phyloP scores from a whole-genome alignment of 352 stramenopile genomes.

The Lagenidium sp. region DNA sequence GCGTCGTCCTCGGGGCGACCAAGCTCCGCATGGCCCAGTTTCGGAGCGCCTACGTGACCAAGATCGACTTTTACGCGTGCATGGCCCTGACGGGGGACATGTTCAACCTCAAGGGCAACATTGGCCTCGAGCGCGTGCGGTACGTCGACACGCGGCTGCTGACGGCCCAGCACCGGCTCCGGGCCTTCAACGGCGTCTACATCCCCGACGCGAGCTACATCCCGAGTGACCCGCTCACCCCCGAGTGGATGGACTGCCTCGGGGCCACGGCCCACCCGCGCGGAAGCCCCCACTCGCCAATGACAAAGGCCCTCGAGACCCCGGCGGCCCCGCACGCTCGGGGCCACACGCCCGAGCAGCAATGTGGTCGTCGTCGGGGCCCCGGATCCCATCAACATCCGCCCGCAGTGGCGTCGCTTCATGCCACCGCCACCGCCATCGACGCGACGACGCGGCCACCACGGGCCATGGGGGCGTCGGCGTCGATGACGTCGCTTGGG shows the following conservation, averaged over 20 bases:
- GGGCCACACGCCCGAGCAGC: no score
- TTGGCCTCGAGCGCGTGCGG: slow-evolving; percentile 63
- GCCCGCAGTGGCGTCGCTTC: no score
- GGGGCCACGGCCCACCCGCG: slow-evolving; percentile 18
- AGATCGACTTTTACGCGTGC: slow-evolving; percentile 78
- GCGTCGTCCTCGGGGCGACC: slow-evolving; percentile 51
- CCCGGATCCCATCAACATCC: no score
- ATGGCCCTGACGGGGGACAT: slow-evolving; percentile 73
- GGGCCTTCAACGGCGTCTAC: slow-evolving; percentile 59
- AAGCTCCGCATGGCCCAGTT: slow-evolving; percentile 78
- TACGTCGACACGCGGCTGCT: slow-evolving; percentile 68
- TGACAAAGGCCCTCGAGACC: no score
- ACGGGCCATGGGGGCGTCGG: slow-evolving; percentile 9
- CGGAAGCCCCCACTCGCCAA: no score
- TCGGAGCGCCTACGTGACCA: slow-evolving; percentile 74
- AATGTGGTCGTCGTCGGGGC: no score
- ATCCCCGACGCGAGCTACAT: slow-evolving; percentile 60
- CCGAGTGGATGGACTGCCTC: slow-evolving; percentile 82
- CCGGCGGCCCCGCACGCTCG: no score
- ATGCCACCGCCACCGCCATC: no score
- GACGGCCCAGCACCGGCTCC: slow-evolving; percentile 46
- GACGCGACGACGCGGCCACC: no score
- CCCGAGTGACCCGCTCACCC: slow-evolving; percentile 48
- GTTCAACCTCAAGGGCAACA: slow-evolving; percentile 81
- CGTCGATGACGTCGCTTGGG: slow-evolving; percentile 26